Conservation (phyloP, 2,329 filamentous ascomycete species). For the Talaromyces sp. region DNA sequence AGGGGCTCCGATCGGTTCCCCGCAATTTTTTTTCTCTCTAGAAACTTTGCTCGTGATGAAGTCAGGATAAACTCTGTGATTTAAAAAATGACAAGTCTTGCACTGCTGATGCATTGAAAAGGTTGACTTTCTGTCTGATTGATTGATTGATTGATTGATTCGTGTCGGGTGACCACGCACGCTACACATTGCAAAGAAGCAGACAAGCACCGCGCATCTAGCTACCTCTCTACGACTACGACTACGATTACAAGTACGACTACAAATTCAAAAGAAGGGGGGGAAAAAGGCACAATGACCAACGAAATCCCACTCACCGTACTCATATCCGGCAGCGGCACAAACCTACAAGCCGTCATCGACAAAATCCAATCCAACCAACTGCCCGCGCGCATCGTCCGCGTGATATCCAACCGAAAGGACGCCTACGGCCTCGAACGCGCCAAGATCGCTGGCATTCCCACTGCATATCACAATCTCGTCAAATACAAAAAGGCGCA, state of each 20-base stretch:
- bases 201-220: neutral
- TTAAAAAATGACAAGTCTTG: neutral
- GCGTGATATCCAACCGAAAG: conserved; percentile 62
- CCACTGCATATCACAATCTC: conserved; percentile 76
- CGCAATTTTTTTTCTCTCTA: neutral
- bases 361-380: conserved; percentile 44
- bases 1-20: neutral
- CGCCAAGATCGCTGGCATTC: conserved; percentile 56
- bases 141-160: neutral
- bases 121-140: neutral
- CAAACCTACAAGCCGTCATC: conserved; percentile 74
- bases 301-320: conserved; percentile 52
- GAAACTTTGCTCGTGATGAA: neutral
- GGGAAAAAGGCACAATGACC: conserved; percentile 19
- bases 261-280: neutral
- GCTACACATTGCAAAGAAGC: too few species aligned
- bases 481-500: conserved; percentile 68
- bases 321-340: conserved; percentile 67
- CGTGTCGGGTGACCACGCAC: neutral
- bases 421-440: conserved; percentile 59
- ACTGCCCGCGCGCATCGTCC: conserved; percentile 51
- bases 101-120: neutral
- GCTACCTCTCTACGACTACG: neutral
- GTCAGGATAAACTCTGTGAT: neutral
- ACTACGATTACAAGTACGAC: neutral